Evolutionary conservation across 257 asterid genomes (phyloP).

Genomic region (Salvia rosmarinus): DNA sequence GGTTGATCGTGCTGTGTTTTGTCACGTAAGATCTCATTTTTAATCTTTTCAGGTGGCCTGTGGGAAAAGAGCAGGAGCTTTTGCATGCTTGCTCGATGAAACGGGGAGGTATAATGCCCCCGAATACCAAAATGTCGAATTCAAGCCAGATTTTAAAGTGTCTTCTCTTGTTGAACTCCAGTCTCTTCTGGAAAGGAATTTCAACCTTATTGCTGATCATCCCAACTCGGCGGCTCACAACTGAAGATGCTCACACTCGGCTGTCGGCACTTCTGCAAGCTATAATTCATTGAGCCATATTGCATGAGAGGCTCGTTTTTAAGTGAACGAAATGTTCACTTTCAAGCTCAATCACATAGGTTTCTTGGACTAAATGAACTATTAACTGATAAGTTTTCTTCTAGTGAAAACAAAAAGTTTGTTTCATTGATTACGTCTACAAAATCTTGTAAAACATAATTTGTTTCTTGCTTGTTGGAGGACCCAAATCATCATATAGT

Average conservation of each 20-base stretch:
- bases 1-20: background rate
- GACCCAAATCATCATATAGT: background rate
- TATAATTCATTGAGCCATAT: slow-evolving; percentile 2
- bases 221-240: background rate
- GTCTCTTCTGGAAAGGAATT: slow-evolving; percentile 58
- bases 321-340: slow-evolving; percentile 23
- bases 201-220: slow-evolving; percentile 59
- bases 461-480: background rate
- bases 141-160: slow-evolving; percentile 81
- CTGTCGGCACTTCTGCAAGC: background rate
- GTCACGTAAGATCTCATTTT: background rate
- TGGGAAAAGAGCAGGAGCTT: slow-evolving; percentile 91
- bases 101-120: slow-evolving; percentile 81
- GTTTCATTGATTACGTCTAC: too few species aligned
- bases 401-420: background rate
- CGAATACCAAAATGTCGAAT: slow-evolving; percentile 52
- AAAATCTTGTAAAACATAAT: background rate
- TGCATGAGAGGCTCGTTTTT: background rate
- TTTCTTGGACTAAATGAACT: background rate
- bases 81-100: slow-evolving; percentile 89
- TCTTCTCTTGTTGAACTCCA: slow-evolving; percentile 71
- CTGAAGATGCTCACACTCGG: slow-evolving; percentile 4
- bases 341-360: background rate
- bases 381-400: background rate
- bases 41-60: slow-evolving; percentile 71